Base-by-base conservation (phyloP, 1,139 yeast genomes). In the Hyphopichia burtonii region DNA sequence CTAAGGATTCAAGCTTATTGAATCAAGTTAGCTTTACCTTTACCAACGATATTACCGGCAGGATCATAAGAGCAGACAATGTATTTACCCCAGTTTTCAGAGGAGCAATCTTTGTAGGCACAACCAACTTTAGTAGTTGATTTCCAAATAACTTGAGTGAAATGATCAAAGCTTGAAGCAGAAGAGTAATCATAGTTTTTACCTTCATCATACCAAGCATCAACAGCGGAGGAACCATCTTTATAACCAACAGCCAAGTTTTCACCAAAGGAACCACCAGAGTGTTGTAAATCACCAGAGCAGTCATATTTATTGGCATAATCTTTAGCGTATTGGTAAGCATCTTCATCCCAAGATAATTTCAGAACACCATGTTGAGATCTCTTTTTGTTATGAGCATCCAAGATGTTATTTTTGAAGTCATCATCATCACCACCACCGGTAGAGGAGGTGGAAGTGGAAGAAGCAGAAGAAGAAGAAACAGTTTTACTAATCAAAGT, bases 121-220 rank as follows among this genome's bases (percentile, higher is more conserved):
- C 96, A 89, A 33, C 96, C 96, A 17, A 89, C 63, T 59, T 78
- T 63, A 33, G 82, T 74, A 44, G 90, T 68, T 28, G 68, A 64
- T 63, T 82, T 82, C 96, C 96, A 89, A 40, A 89, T 83, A 49
- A 89, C 76, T 65, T 86, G 95, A 35, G 96, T 87, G 72, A 88
- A 89, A 67, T 89, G 96, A 49, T 86, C 83, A 46, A 82, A 66
- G 17, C 55, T 48, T 37, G 54, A 54, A 25, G 66, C 60, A 18
- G 62, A 39, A 14, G 54, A 50, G 65, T 68, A 85, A 66, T 82
- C 70, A 72, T 86, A 88, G 43, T 61, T 50, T 10, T 57, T 50
- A 52, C 82, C 82, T 69, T 88, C 96, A 49, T 71, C 65, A 71
- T 87, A 89, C 97, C 96, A 90, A 42, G 93, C 96, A 36, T 78